These are phyloP conservation scores for Schizochytrium sp. DNA, from an alignment of 108 stramenopile species.

Conservation along the genomic window DNA sequence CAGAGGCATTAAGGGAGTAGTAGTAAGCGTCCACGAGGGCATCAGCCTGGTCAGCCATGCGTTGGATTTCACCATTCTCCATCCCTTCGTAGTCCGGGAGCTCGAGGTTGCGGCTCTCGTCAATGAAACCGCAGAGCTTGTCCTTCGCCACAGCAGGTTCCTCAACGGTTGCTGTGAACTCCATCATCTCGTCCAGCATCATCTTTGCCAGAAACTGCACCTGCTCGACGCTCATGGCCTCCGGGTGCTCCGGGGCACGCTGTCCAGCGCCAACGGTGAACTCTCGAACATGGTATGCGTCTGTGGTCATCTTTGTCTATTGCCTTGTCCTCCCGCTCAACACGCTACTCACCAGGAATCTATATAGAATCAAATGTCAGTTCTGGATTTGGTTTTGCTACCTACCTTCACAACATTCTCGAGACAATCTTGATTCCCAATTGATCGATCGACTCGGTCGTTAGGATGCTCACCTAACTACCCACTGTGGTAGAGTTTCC, in stretches of 20 bases:
- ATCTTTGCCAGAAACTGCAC: slow-evolving; percentile 65
- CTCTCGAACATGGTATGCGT: slow-evolving; percentile 56
- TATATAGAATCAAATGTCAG: too few species aligned
- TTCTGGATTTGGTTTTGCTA: too few species aligned
- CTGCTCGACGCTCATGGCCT: slow-evolving; percentile 56
- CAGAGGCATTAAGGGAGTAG: slow-evolving; percentile 66
- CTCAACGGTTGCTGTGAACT: slow-evolving; percentile 64
- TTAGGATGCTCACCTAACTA: too few species aligned
- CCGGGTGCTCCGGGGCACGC: slow-evolving; percentile 62
- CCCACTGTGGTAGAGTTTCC: too few species aligned
- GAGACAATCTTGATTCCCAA: too few species aligned
- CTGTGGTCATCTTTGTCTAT: background rate
- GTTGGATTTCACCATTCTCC: slow-evolving; percentile 22
- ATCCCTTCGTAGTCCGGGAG: slow-evolving; percentile 43
- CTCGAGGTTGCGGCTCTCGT: slow-evolving; percentile 50
- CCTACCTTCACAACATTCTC: too few species aligned
- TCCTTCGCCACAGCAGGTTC: slow-evolving; percentile 60
- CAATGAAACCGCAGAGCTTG: slow-evolving; percentile 55
- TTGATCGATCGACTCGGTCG: too few species aligned
- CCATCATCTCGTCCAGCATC: slow-evolving; percentile 68
- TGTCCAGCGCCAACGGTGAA: slow-evolving; percentile 65
- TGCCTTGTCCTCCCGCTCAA: background rate
- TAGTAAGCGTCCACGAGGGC: slow-evolving; percentile 68
- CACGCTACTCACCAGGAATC: too few species aligned
- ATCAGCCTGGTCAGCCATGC: slow-evolving; percentile 63